phyloP scores from a whole-genome alignment of 208 protist genomes.

The Acanthamoeba polyphaga region DNA sequence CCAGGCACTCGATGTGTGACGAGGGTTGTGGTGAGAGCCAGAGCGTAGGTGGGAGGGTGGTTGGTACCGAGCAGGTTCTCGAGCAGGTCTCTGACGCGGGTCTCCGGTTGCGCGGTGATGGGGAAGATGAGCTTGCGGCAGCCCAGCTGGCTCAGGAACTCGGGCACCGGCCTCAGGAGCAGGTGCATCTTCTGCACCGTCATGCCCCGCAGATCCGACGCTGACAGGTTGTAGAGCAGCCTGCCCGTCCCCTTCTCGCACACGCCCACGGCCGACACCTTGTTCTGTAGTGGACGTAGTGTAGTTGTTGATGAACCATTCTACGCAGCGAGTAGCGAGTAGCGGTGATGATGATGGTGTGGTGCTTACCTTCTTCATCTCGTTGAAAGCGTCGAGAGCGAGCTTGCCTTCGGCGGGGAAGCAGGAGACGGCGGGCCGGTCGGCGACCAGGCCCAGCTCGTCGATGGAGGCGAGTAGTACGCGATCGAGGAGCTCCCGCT shows the following conservation, averaged over 20 bases:
- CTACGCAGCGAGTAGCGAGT: too few relatives aligned
- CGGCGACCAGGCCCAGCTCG: constrained; percentile 11
- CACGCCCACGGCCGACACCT: constrained; percentile 7
- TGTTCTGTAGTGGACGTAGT: neutral
- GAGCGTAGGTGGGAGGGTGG: neutral
- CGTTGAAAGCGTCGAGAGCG: constrained; percentile 27
- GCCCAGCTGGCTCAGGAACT: constrained; percentile 24
- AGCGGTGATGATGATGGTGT: too few relatives aligned
- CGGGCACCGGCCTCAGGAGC: constrained; percentile 9
- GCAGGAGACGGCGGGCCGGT: neutral
- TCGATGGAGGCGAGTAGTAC: neutral
- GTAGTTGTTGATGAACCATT: neutral
- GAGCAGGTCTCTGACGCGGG: constrained; percentile 8
- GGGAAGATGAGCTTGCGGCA: constrained; percentile 43
- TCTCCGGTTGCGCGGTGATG: neutral
- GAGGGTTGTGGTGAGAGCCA: too few relatives aligned
- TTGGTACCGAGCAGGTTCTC: constrained; percentile 9
- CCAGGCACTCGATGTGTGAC: too few relatives aligned
- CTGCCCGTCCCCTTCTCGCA: constrained; percentile 44
- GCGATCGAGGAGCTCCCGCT: neutral
- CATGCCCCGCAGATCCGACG: constrained; percentile 60
- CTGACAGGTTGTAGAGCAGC: constrained; percentile 61
- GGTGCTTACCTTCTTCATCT: neutral
- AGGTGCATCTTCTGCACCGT: constrained; percentile 47
- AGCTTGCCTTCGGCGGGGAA: constrained; percentile 2